A percentile compares a stretch with the other conserved stretches of the same genome.
phyloP scores from a whole-genome alignment of 2,329 filamentous ascomycete species.

The Scleromitrula shiraiana region DNA sequence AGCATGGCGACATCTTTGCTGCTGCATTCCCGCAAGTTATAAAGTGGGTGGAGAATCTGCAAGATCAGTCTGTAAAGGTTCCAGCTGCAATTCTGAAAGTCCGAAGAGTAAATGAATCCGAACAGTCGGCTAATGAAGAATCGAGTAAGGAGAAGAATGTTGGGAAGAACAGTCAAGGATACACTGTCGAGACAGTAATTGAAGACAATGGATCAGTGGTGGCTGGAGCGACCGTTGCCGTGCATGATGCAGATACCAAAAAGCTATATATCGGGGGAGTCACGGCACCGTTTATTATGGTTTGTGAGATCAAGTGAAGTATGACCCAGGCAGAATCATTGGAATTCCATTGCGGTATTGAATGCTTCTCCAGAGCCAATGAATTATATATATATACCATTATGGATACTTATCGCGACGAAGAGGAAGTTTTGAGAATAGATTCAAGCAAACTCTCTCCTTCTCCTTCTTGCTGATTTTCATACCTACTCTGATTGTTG shows the following conservation, averaged over 20 bases:
- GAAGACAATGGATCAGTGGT: slow-evolving; percentile 4
- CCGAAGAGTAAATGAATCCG: neutral
- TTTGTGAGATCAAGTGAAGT: neutral
- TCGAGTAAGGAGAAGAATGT: neutral
- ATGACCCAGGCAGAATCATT: too few relatives aligned
- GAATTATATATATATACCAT: too few relatives aligned
- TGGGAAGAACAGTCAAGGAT: neutral
- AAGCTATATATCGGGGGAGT: slow-evolving; percentile 5
- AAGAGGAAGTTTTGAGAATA: too few relatives aligned
- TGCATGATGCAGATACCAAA: slow-evolving; percentile 2
- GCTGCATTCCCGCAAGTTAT: slow-evolving; percentile 28
- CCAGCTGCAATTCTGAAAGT: neutral
- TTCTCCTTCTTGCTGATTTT: too few relatives aligned
- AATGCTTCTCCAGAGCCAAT: too few relatives aligned
- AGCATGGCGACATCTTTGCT: slow-evolving; percentile 30
- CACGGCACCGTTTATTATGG: neutral
- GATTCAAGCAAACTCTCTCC: too few relatives aligned
- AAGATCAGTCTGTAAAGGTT: slow-evolving; percentile 17
- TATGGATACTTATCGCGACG: too few relatives aligned
- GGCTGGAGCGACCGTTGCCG: neutral
- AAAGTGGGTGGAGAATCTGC: slow-evolving; percentile 17
- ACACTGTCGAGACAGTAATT: slow-evolving; percentile 1
- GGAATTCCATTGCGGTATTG: too few relatives aligned
- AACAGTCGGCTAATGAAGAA: neutral
- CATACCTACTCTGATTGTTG: too few relatives aligned